Percentiles rank a stretch among this genome's conserved stretches.
Evolutionary conservation across 257 asterid genomes (phyloP).

Genomic region (Lithospermum erythrorhizon): DNA sequence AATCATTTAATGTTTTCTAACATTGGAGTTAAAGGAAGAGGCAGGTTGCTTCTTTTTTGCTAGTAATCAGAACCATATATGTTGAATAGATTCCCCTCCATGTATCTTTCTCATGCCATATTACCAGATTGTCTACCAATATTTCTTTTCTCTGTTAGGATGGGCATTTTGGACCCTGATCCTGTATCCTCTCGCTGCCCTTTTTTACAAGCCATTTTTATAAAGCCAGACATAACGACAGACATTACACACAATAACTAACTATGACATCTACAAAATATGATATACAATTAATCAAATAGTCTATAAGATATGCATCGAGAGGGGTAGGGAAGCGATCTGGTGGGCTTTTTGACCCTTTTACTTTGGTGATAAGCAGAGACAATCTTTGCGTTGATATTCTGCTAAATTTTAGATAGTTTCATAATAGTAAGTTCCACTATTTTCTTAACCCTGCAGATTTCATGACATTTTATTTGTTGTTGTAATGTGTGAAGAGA

Average conservation of each 20-base stretch:
- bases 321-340: no score
- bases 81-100: constrained; percentile 9
- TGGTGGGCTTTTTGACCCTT: neutral
- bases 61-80: constrained; percentile 18
- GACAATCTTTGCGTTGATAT: constrained; percentile 10
- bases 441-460: neutral
- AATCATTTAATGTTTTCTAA: neutral
- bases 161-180: neutral
- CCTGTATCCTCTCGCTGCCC: no score
- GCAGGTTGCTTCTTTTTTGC: constrained; percentile 8
- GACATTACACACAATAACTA: no score
- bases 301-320: no score
- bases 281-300: no score
- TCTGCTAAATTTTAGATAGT: neutral
- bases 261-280: no score
- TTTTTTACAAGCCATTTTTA: no score
- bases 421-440: neutral
- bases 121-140: neutral
- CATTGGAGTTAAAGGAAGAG: neutral
- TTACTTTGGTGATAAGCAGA: constrained; percentile 5
- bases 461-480: neutral
- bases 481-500: no score
- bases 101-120: constrained; percentile 3
- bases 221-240: no score
- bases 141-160: neutral